Evolutionary conservation across 2,329 filamentous ascomycete species (phyloP).

Genomic region (Cladophialophora chaetospira): DNA sequence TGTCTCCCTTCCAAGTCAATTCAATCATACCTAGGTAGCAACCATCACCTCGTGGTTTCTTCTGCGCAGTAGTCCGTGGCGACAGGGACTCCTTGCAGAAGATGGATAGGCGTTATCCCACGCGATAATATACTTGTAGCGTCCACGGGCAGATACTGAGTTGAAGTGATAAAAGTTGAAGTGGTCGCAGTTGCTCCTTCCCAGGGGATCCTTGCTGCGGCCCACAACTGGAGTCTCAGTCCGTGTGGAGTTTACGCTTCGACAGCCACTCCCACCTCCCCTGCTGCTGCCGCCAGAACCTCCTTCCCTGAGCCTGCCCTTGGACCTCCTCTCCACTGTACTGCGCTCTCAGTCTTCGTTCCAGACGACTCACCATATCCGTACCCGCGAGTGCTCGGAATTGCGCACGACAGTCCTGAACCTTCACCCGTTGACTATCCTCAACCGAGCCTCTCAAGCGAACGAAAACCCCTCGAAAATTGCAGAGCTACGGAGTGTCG

Average conservation of each 20-base stretch:
- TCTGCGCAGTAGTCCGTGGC: too few relatives aligned
- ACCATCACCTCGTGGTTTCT: too few relatives aligned
- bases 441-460: slow-evolving; percentile 15
- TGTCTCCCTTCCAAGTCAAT: too few relatives aligned
- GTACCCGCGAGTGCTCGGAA: slow-evolving; percentile 7
- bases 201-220: background rate
- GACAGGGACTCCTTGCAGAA: too few relatives aligned
- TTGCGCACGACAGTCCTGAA: slow-evolving; percentile 4
- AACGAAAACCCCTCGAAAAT: slow-evolving; percentile 9
- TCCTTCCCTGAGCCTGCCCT: background rate
- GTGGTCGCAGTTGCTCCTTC: slow-evolving; percentile 10
- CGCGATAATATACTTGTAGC: too few relatives aligned
- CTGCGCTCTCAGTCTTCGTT: too few relatives aligned
- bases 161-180: slow-evolving; percentile 13
- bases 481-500: slow-evolving; percentile 7
- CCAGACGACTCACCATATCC: slow-evolving; percentile 9
- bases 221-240: slow-evolving; percentile 21
- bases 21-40: too few relatives aligned
- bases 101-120: too few relatives aligned
- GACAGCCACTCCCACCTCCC: slow-evolving; percentile 4
- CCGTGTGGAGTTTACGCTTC: background rate
- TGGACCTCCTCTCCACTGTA: slow-evolving; percentile 13
- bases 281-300: slow-evolving; percentile 3
- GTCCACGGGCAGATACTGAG: too few relatives aligned
- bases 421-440: slow-evolving; percentile 5